Evolutionary conservation across 139 green algal genomes (phyloP).

Genomic region (Chlamydomonas eustigma): DNA sequence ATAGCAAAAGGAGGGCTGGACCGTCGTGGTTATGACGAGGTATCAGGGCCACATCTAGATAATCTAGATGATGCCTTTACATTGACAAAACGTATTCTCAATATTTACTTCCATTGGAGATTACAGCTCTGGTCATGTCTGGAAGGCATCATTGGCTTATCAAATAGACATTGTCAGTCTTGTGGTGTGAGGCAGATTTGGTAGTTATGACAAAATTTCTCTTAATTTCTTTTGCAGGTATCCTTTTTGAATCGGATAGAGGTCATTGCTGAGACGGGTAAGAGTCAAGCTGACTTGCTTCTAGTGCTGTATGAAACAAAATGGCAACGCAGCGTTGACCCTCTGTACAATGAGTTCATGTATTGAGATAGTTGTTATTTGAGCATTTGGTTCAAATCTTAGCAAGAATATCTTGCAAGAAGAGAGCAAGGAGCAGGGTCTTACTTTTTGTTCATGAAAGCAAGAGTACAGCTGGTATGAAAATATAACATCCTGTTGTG

Average conservation of each 20-base stretch:
- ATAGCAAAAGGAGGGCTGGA: conserved; percentile 80
- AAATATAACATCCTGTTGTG: too few relatives aligned
- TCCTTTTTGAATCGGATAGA: conserved; percentile 77
- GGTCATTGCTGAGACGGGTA: conserved; percentile 62
- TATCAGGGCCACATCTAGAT: not conserved
- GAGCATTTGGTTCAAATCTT: too few relatives aligned
- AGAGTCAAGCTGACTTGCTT: conserved; percentile 59
- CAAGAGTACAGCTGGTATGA: too few relatives aligned
- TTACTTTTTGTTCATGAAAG: too few relatives aligned
- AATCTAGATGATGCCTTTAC: too few relatives aligned
- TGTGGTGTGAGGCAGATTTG: not conserved
- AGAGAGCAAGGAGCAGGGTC: too few relatives aligned
- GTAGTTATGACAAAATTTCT: not conserved
- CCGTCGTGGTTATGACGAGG: conserved; percentile 76
- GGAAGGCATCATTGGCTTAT: not conserved
- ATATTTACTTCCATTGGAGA: too few relatives aligned
- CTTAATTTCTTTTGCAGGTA: not conserved
- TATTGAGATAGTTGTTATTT: conserved; percentile 40
- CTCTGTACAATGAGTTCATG: conserved; percentile 58
- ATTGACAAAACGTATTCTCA: too few relatives aligned
- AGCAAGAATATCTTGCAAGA: too few relatives aligned
- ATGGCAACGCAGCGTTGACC: conserved; percentile 66
- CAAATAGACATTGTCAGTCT: not conserved
- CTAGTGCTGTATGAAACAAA: conserved; percentile 66
- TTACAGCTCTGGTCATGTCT: too few relatives aligned